phyloP scores from a whole-genome alignment of 2,329 filamentous ascomycete species.

The Juglanconis juglandina region DNA sequence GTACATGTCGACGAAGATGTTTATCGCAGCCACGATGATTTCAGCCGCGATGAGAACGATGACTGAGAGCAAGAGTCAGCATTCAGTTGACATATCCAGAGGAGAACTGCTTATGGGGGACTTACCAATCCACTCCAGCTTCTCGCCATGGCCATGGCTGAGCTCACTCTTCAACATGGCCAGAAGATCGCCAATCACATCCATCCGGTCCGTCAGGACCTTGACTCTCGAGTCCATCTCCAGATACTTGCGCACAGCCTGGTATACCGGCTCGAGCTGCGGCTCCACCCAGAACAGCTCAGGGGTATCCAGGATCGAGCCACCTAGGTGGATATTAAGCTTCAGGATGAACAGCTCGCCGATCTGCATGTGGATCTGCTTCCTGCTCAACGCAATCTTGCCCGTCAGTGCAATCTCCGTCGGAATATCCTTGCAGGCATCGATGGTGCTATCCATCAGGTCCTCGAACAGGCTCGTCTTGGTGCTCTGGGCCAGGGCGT shows the following conservation, averaged over 20 bases:
- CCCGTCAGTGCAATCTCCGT: constrained; percentile 89
- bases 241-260: constrained; percentile 89
- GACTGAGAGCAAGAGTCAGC: constrained; percentile 48
- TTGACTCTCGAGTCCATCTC: constrained; percentile 97
- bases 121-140: constrained; percentile 84
- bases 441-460: constrained; percentile 87
- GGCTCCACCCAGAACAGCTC: constrained; percentile 99
- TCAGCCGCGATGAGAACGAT: constrained; percentile 95
- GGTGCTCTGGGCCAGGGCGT: constrained; percentile 91
- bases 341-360: constrained; percentile 96
- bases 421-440: constrained; percentile 88
- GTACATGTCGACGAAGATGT: constrained; percentile 92
- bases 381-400: constrained; percentile 81
- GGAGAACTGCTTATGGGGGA: constrained; percentile 20
- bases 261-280: constrained; percentile 92
- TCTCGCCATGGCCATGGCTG: constrained; percentile 88
- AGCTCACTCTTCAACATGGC: constrained; percentile 94
- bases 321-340: constrained; percentile 97
- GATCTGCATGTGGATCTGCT: constrained; percentile 98
- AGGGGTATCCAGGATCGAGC: constrained; percentile 91
- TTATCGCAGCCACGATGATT: constrained; percentile 86
- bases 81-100: background rate
- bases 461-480: constrained; percentile 98
- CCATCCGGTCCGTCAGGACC: constrained; percentile 81
- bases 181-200: constrained; percentile 89